Conservation (phyloP, 2,329 filamentous ascomycete genomes). For the Chalara sp. region DNA sequence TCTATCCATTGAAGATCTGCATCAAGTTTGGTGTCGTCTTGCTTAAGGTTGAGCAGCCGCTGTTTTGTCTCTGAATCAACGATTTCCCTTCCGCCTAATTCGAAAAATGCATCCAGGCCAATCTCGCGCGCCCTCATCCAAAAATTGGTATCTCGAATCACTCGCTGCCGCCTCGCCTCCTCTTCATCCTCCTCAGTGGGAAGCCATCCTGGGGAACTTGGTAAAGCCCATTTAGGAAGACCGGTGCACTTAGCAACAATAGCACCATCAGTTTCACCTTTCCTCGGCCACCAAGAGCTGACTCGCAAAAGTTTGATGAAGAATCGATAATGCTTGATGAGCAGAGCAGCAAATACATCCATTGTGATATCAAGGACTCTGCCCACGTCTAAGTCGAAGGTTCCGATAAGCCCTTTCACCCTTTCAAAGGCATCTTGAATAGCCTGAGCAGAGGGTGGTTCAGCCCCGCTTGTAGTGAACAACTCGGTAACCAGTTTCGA, state of each 20-base stretch:
- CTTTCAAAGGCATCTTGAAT: slow-evolving; percentile 84
- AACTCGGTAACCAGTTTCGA: slow-evolving; percentile 94
- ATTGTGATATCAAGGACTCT: slow-evolving; percentile 90
- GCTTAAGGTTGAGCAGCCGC: slow-evolving; percentile 32
- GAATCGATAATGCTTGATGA: slow-evolving; percentile 89
- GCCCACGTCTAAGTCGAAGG: slow-evolving; percentile 94
- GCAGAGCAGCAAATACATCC: slow-evolving; percentile 87
- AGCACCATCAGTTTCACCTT: slow-evolving; percentile 40
- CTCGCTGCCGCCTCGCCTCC: slow-evolving; percentile 47
- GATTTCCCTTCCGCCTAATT: slow-evolving; percentile 69
- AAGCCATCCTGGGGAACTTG: slow-evolving; percentile 57
- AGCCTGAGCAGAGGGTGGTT: slow-evolving; percentile 66
- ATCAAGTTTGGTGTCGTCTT: slow-evolving; percentile 35
- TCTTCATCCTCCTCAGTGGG: slow-evolving; percentile 64
- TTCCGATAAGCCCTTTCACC: slow-evolving; percentile 90
- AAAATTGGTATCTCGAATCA: slow-evolving; percentile 65
- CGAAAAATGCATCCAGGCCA: slow-evolving; percentile 81
- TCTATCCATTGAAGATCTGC: slow-evolving; percentile 69
- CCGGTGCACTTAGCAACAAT: slow-evolving; percentile 43
- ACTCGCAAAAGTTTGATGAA: slow-evolving; percentile 87
- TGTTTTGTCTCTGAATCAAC: slow-evolving; percentile 48
- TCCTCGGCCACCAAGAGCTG: slow-evolving; percentile 95
- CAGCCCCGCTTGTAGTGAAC: slow-evolving; percentile 78
- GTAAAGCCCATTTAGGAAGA: slow-evolving; percentile 80
- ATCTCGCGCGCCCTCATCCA: slow-evolving; percentile 73